Evolutionary conservation across 176 grass and related monocot genomes (phyloP), one percentile per base, ranked within the genome.

Genomic region (Aegilops longissima): DNA sequence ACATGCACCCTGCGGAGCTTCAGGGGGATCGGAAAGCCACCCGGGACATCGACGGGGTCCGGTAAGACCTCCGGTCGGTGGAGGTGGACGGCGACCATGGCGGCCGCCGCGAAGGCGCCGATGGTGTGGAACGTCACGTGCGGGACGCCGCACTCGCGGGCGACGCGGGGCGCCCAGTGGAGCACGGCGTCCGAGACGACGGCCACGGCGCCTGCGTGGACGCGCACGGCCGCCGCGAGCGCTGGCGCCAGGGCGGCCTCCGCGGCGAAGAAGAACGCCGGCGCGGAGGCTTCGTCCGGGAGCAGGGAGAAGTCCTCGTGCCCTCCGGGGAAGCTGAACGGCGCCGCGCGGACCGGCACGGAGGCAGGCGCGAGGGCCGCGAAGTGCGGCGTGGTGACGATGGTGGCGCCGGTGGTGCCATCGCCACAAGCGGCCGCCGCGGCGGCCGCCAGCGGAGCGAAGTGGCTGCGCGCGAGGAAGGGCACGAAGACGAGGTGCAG

Each of bases 61-160:
- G 11, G 5, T 1, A 63, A 1, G 9, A 1, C 29, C 24, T 82
- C 44, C 13, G 56, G 61, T 5, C 14, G 4, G 78, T 88, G 72
- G 8, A 82, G 52, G 38, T 88, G 79, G 39, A 83, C 6, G 3
- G 52, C 72, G 73, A 89, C 27, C 83, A 92, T 85, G 35, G 78
- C 13, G 14, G 86, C 52, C 20, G 90, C 82, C 0, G 86, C 73
- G 72, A 92, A 92, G 9, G 79, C 82, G 20, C 86, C 90, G 44
- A 92, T 72, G 24, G 87, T 86, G 87, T 92, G 86, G 82, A 92
- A 92, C 16, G 90, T 89, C 0, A 89, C 87, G 73, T 92, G 87
- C 2, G 82, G 86, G 25, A 73, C 83, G 72, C 87, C 72, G 63
- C 83, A 82, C 18, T 77, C 52, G 64, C 82, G 49, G 9, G 90